Base-by-base conservation (phyloP, 352 stramenopile genomes). In the Pythium plurisporium region DNA sequence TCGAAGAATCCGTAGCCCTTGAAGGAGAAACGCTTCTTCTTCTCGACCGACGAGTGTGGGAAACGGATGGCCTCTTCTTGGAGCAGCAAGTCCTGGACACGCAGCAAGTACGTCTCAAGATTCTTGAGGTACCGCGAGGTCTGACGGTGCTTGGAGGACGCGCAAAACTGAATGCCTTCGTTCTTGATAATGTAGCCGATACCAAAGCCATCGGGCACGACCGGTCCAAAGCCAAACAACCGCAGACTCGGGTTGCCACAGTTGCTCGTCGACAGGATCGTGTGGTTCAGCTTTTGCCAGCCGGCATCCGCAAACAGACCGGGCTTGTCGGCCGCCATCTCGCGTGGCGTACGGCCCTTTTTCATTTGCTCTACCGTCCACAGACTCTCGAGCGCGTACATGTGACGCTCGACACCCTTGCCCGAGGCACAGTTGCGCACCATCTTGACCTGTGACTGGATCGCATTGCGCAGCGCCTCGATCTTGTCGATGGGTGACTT, bases 161-260 rank as follows among this genome's bases (percentile, higher is more conserved):
- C 84, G 53, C 84, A 94, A 64, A 94, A 86, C 65, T 97, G 84
- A 46, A 98, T 83, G 57, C 88, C 83, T 60, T 95, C 74, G 59
- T 98, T 93, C 65, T 98, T 98, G 72, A 98, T 99, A 55, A 99
- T 98, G 76, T 99, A 99, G 44, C 96, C 96, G 47, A 99, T 96
- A 48, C 95, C 95, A 73, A 98, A 98, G 30, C 96, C 96, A 63
- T 98, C 91, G 12, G 85, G 70, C 43, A 97, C 91, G 20, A 98
- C 91, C 1, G 91, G 89, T 9, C 91, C 91, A 69, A 98, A 98
- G 29, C 94, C 93, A 74, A 98, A 98, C 30, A 97, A 69, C 31
- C 87, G 72, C 42, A 99, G 74, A 59, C 86, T 94, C 34, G 96
- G 93, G 72, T 99, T 99, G 11, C 95, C 96, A 62, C 96, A 99